Evolutionary conservation across 768 basidiomycete genomes (phyloP), one percentile per base, ranked within the genome.

Genomic region (Psilocybe cubensis): DNA sequence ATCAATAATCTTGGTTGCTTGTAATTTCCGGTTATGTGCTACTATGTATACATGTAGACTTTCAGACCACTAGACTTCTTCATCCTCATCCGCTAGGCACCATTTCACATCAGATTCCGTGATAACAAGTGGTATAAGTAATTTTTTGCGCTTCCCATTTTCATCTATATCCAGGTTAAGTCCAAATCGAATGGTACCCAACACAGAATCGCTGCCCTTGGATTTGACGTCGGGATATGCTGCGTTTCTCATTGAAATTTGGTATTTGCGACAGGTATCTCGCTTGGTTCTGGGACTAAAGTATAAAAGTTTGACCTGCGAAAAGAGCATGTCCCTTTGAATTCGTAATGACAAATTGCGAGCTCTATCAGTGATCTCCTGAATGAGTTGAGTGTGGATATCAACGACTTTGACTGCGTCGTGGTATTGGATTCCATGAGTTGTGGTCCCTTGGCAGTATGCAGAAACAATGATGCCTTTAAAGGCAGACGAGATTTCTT

Each of bases 101-200:
- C 52, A 18, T 2, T 8, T 3, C n/a, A 43, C 11, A 21, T 35
- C 9, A 3, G 20, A 40, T 38, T 20, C 23, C 2, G 41, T 46
- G n/a, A 49, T 41, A 3, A 46, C 38, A 2, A 3, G 42, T 24
- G 40, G 21, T 1, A 21, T 7, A 27, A 55, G 42, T 23, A 42
- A n/a, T 23, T 2, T 11, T 27, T 9, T 25, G 17, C 18, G 14
- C 46, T 18, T 41, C 21, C 29, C 49, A 18, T 28, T 38, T 35
- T 48, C 58, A 21, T 49, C 29, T 38, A 51, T 50, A n/a, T 20
- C 33, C 40, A 56, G n/a, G 14, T 53, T 41, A 9, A 61, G 48
- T n/a, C 59, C 59, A 7, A 58, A 56, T n/a, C 12, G 40, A 18
- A 59, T 54, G 6, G 57, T 57, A 10, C 54, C 58, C 4, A 63